Conservation (phyloP, 306 rosid genomes). For the Acmispon strigosus region DNA sequence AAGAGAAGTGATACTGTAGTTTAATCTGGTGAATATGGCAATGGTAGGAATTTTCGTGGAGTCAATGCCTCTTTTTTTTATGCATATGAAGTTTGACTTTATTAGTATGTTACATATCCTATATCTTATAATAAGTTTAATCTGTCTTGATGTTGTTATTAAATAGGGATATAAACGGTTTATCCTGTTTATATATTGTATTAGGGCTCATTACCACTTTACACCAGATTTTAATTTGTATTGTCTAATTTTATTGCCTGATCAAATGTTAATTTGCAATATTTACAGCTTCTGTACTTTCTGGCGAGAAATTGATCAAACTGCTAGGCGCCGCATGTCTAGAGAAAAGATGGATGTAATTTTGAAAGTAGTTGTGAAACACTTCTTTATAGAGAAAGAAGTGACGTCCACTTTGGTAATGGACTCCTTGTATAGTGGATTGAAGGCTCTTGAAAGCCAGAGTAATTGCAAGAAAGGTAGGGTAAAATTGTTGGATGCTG, state of each 20-base stretch:
- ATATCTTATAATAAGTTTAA: neutral
- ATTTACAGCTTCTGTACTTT: constrained; percentile 67
- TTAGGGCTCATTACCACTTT: neutral
- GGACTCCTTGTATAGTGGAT: constrained; percentile 96
- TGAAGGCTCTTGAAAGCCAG: constrained; percentile 92
- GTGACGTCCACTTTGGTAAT: constrained; percentile 95
- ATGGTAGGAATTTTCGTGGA: neutral
- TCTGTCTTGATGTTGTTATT: neutral
- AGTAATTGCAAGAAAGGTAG: constrained; percentile 57
- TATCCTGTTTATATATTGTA: neutral
- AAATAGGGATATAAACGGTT: neutral
- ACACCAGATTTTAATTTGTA: neutral
- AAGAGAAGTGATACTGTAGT: neutral
- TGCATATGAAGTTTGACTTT: neutral
- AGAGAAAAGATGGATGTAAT: constrained; percentile 75
- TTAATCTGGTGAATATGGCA: neutral
- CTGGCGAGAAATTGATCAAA: constrained; percentile 93
- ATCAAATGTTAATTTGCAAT: constrained; percentile 12
- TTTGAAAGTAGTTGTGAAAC: constrained; percentile 81
- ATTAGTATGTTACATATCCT: neutral
- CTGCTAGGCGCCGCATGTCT: constrained; percentile 76
- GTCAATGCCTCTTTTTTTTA: neutral
- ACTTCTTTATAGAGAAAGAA: constrained; percentile 90
- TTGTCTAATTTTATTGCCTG: constrained; percentile 4
- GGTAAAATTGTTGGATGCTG: constrained; percentile 57